A percentile compares a stretch with the other conserved stretches of the same genome.
phyloP scores from a whole-genome alignment of 768 basidiomycete genomes.

The Chiua virens region DNA sequence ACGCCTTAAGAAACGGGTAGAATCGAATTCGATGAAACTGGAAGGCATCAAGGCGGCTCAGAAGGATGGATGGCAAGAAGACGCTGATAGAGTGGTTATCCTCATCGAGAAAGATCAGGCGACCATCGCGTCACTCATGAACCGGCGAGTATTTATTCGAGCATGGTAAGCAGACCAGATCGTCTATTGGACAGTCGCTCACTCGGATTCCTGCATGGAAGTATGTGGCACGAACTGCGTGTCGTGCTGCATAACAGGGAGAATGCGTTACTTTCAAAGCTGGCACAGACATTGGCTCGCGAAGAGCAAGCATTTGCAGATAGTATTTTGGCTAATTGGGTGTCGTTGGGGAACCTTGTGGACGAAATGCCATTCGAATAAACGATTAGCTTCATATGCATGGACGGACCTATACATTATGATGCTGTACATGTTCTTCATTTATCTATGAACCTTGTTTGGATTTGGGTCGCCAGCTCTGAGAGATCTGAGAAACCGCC shows the following conservation, averaged over 20 bases:
- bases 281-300: slow-evolving; percentile 69
- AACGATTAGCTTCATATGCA: too few species aligned
- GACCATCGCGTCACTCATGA: slow-evolving; percentile 70
- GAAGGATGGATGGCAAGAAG: slow-evolving; percentile 85
- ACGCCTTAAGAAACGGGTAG: slow-evolving; percentile 82
- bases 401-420: too few species aligned
- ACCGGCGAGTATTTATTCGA: slow-evolving; percentile 82
- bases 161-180: slow-evolving; percentile 58
- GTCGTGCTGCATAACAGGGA: slow-evolving; percentile 91
- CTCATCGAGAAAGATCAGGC: slow-evolving; percentile 85
- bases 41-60: slow-evolving; percentile 66
- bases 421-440: slow-evolving; percentile 13
- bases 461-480: not conserved
- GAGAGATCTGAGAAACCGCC: not conserved
- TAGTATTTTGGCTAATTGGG: slow-evolving; percentile 69
- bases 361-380: slow-evolving; percentile 87
- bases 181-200: not conserved
- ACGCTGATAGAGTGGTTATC: slow-evolving; percentile 72
- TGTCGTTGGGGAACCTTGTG: slow-evolving; percentile 64
- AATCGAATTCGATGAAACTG: slow-evolving; percentile 70
- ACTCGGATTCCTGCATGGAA: slow-evolving; percentile 27
- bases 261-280: slow-evolving; percentile 73
- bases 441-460: slow-evolving; percentile 13
- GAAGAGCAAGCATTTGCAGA: slow-evolving; percentile 74
- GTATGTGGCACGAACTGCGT: slow-evolving; percentile 95